These are phyloP conservation scores for Maudiozyma pseudohumilis DNA, from an alignment of 805 yeast genomes.

Conservation along the genomic window DNA sequence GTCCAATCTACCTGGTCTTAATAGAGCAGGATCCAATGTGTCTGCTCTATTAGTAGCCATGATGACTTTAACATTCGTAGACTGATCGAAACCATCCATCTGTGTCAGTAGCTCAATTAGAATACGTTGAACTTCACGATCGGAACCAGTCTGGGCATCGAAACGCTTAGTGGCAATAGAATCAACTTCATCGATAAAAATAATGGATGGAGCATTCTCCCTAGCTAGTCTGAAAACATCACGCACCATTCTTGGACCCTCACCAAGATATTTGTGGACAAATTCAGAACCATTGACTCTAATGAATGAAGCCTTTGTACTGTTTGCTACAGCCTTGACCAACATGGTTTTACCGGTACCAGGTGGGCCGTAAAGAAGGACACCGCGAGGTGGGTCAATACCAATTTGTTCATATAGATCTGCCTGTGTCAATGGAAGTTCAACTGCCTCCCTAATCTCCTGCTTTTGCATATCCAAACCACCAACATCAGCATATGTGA, in stretches of 20 bases:
- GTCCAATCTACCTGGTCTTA: constrained; percentile 97
- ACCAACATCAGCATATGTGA: constrained; percentile 95
- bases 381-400: constrained; percentile 98
- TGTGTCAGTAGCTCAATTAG: constrained; percentile 90
- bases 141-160: constrained; percentile 99
- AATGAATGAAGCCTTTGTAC: constrained; percentile 90
- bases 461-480: constrained; percentile 99
- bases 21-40: constrained; percentile 93
- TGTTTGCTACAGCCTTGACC: constrained; percentile 97
- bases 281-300: constrained; percentile 97
- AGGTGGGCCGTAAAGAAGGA: constrained; percentile 95
- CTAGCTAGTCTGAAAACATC: constrained; percentile 96
- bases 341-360: constrained; percentile 99
- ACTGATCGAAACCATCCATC: constrained; percentile 98
- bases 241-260: constrained; percentile 99
- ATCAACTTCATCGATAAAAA: constrained; percentile 96
- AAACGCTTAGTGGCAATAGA: constrained; percentile 98
- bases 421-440: constrained; percentile 89
- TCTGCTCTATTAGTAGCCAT: constrained; percentile 99
- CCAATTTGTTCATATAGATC: constrained; percentile 96
- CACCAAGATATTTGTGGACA: constrained; percentile 96
- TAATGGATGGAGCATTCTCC: constrained; percentile 94
- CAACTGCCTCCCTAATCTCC: constrained; percentile 97
- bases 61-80: constrained; percentile 89
- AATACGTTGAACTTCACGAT: constrained; percentile 97